Percentiles rank a stretch among this genome's conserved stretches.
Evolutionary conservation across 1,284 basidiomycete genomes (phyloP).

Genomic region (Sphaerobolus stellatus): DNA sequence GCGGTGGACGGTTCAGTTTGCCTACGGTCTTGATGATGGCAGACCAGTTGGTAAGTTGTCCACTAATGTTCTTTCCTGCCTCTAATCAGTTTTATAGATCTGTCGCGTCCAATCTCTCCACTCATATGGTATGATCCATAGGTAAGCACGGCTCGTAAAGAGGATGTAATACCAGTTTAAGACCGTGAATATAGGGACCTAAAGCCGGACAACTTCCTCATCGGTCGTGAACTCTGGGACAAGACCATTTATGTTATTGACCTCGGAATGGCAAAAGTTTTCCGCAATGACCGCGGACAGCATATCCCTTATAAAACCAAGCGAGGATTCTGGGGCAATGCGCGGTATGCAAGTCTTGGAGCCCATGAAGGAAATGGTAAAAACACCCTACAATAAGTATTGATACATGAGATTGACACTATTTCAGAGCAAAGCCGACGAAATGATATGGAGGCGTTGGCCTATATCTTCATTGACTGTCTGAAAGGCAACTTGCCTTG

Average conservation of each 20-base stretch:
- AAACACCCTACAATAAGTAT: conserved; percentile 22
- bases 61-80: background rate
- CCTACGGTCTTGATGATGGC: conserved; percentile 13
- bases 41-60: conserved; percentile 11
- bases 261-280: conserved; percentile 96
- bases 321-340: conserved; percentile 59
- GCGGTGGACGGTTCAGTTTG: conserved; percentile 8
- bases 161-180: background rate
- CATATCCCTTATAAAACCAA: conserved; percentile 88
- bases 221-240: conserved; percentile 12
- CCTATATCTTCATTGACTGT: conserved; percentile 94
- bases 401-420: background rate
- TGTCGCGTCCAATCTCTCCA: conserved; percentile 10
- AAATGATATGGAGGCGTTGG: conserved; percentile 89
- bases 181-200: background rate
- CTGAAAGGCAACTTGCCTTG: conserved; percentile 80
- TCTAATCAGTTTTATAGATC: conserved; percentile 4
- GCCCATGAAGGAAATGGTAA: conserved; percentile 88
- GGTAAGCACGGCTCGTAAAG: background rate
- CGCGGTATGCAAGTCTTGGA: conserved; percentile 92
- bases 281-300: conserved; percentile 78
- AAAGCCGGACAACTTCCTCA: conserved; percentile 14
- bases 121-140: conserved; percentile 12
- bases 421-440: conserved; percentile 65
- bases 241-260: conserved; percentile 74